Conservation (phyloP, 202 grass and related monocot genomes). For the Carex arenaria region DNA sequence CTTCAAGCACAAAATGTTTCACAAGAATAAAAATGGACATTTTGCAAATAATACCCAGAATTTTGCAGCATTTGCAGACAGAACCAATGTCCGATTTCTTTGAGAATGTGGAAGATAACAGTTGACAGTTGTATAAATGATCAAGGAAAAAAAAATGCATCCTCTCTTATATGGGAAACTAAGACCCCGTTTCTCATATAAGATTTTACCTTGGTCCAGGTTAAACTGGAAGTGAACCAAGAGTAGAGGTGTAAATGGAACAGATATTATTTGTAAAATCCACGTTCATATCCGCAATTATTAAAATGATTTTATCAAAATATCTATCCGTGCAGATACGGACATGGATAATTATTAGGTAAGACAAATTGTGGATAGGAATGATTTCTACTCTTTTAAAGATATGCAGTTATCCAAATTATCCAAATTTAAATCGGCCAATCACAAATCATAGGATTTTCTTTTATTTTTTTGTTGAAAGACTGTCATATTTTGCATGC, state of each 20-base stretch:
- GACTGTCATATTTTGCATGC: background rate
- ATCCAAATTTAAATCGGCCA: background rate
- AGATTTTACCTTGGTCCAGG: background rate
- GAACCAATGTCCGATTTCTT: background rate
- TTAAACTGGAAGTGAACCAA: background rate
- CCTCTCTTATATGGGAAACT: background rate
- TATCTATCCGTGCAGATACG: background rate
- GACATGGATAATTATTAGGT: background rate
- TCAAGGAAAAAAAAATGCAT: background rate
- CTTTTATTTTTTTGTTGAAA: background rate
- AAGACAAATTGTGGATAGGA: background rate
- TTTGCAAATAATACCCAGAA: slow-evolving; percentile 6
- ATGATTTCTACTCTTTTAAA: background rate
- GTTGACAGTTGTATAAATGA: background rate
- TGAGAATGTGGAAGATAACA: background rate
- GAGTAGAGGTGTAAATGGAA: background rate
- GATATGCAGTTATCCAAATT: background rate
- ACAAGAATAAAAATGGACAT: background rate
- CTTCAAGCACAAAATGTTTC: background rate
- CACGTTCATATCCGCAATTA: background rate
- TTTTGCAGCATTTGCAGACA: slow-evolving; percentile 4
- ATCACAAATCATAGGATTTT: background rate
- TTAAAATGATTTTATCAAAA: background rate
- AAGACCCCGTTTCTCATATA: background rate
- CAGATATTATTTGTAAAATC: background rate